A percentile compares a stretch with the other conserved stretches of the same genome.
Evolutionary conservation across 106 monocot species (phyloP).

Genomic region (Dendrobium nobile): DNA sequence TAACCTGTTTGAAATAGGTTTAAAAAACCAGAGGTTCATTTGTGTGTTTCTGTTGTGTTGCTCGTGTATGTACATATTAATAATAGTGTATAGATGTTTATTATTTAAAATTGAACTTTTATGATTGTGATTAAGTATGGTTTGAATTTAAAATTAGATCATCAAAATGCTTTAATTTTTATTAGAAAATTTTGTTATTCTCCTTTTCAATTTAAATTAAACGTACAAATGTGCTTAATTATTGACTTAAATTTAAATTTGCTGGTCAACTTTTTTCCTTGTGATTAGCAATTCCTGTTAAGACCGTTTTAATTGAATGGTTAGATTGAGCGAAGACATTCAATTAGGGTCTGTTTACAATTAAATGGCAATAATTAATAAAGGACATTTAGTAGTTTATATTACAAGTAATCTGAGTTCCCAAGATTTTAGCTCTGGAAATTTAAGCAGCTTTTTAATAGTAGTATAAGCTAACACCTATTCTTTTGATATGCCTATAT

Average conservation of each 20-base stretch:
- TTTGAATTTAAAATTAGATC: too few relatives aligned
- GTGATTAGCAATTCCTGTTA: neutral
- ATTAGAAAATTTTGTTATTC: neutral
- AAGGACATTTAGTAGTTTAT: neutral
- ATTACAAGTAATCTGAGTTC: neutral
- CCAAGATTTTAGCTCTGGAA: neutral
- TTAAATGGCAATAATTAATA: neutral
- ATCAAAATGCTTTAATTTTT: too few relatives aligned
- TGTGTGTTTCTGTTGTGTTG: too few relatives aligned
- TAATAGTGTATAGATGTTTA: too few relatives aligned
- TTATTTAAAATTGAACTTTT: too few relatives aligned
- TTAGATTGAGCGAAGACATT: neutral
- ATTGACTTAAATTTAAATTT: neutral
- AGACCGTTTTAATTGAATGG: neutral
- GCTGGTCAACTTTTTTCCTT: neutral
- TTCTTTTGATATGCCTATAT: neutral
- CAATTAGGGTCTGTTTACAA: neutral
- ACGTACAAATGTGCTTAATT: neutral
- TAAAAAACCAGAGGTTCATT: too few relatives aligned
- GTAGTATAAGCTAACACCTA: neutral
- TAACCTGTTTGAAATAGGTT: too few relatives aligned
- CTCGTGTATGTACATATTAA: too few relatives aligned
- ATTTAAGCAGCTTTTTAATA: neutral
- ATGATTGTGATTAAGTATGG: too few relatives aligned
- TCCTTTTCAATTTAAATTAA: neutral